Percentiles rank a stretch among this genome's conserved stretches.
Conservation (phyloP, 176 grass and related monocot genomes). For the Tuctoria greenei region DNA sequence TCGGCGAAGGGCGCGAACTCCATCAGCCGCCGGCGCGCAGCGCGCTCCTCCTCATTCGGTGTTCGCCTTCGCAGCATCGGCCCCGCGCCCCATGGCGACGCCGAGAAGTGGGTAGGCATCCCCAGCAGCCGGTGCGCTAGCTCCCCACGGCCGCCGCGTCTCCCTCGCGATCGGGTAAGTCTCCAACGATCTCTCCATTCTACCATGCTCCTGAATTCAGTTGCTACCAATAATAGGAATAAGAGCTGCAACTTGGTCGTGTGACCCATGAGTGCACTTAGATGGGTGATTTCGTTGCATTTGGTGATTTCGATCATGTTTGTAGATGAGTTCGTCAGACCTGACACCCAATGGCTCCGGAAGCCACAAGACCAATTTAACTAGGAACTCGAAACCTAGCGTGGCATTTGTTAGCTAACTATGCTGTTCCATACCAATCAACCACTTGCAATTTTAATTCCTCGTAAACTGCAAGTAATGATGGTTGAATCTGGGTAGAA, state of each 20-base stretch:
- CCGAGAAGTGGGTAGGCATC: not conserved
- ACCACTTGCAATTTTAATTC: not conserved
- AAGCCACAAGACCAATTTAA: not conserved
- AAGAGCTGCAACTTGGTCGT: not conserved
- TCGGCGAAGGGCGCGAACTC: not conserved
- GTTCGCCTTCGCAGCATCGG: not conserved
- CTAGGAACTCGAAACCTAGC: not conserved
- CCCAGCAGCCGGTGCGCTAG: not conserved
- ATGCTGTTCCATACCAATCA: not conserved
- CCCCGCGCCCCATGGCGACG: not conserved
- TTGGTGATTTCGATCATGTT: not conserved
- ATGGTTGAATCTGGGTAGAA: not conserved
- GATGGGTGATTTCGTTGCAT: not conserved
- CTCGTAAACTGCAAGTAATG: not conserved
- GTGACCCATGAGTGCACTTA: not conserved
- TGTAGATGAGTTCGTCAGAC: not conserved
- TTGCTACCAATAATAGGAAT: not conserved
- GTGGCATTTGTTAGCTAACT: not conserved
- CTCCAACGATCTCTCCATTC: not conserved
- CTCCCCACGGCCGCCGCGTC: too few relatives aligned
- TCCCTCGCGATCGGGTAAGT: conserved; percentile 20
- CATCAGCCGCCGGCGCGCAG: not conserved
- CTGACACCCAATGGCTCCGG: not conserved
- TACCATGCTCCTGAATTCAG: not conserved
- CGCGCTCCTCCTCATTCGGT: not conserved